Base-by-base conservation (phyloP, 2,329 filamentous ascomycete species). In the Diaporthe sp. region DNA sequence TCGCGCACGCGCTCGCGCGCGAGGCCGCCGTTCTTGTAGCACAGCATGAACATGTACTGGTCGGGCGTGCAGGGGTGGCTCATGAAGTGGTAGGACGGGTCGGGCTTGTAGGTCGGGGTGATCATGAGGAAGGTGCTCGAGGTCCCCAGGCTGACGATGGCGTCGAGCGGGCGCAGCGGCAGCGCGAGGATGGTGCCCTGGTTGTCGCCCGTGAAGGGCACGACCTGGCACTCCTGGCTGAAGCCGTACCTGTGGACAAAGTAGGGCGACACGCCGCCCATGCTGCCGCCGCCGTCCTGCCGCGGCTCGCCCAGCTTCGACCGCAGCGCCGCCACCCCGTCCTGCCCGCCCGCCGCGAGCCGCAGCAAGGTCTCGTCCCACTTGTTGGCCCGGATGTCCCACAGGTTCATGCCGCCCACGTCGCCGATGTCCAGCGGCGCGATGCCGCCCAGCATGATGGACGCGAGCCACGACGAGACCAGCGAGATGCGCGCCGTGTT, bases 11-110 rank as follows among this genome's bases (percentile, higher is more conserved):
- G 92, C 83, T 99, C 97, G 59, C 97, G 94, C 2, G 97, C 96
- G 1, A 98, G 91, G 2, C 95, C 95, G 79, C 97, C 97, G 85
- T 99, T 99, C 86, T 98, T 98, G 88, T 98, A 99, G 89, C 97
- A 99, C 49, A 99, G 92, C 97, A 99, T 99, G 86, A 99, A 98
- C 97, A 99, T 98, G 89, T 98, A 98, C 76, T 98, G 90, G 1
- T 94, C 95, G 0, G 92, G 87, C 0, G 95, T 98, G 59, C 95
- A 97, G 1, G 97, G 97, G 84, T 98, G 96, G 87, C 98, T 98
- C 91, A 98, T 97, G 88, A 98, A 98, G 87, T 99, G 97, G 82
- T 98, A 98, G 9, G 94, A 91, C 4, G 95, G 94, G 81, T 98
- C 93, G 2, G 97, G 95, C 83, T 93, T 93, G 89, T 98, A 98